Evolutionary conservation across 2,329 filamentous ascomycete genomes (phyloP).

Genomic region (Penicillium glabrum): DNA sequence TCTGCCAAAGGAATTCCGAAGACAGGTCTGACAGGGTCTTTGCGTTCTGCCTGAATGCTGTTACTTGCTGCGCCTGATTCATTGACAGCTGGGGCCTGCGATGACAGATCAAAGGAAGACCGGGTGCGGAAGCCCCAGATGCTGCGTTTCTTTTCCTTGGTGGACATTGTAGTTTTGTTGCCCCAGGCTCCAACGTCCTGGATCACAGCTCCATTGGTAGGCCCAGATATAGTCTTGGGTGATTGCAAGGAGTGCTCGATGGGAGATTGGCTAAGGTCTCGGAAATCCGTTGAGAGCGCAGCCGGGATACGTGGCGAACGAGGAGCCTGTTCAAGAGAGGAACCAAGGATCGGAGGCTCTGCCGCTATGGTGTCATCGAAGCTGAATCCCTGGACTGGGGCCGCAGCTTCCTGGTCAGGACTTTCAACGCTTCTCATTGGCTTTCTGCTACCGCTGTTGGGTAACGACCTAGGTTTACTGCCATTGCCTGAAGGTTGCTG

Average conservation of each 20-base stretch:
- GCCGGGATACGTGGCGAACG: constrained; percentile 36
- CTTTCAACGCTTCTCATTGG: constrained; percentile 37
- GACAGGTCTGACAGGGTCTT: constrained; percentile 64
- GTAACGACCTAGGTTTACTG: constrained; percentile 25
- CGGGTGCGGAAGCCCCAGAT: constrained; percentile 65
- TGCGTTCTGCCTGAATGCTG: constrained; percentile 46
- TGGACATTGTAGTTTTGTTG: constrained; percentile 63
- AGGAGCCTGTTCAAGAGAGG: constrained; percentile 34
- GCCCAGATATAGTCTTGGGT: constrained; percentile 71
- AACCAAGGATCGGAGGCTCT: constrained; percentile 56
- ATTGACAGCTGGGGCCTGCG: constrained; percentile 32
- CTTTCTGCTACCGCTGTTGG: constrained; percentile 28
- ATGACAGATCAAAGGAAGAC: constrained; percentile 66
- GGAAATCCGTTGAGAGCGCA: constrained; percentile 29
- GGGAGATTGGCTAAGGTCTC: constrained; percentile 22
- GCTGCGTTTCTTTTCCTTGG: constrained; percentile 79
- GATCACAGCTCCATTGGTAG: constrained; percentile 81
- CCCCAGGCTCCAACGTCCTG: constrained; percentile 83
- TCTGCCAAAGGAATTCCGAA: constrained; percentile 86
- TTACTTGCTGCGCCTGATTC: constrained; percentile 48
- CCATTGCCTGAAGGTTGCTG: constrained; percentile 11
- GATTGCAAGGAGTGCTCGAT: constrained; percentile 35
- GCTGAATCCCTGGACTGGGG: constrained; percentile 49
- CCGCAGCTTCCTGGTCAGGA: constrained; percentile 35
- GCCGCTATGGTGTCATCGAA: constrained; percentile 60